Evolutionary conservation across 73 alveolate genomes (phyloP).

Genomic region (Tetrahymena borealis): DNA sequence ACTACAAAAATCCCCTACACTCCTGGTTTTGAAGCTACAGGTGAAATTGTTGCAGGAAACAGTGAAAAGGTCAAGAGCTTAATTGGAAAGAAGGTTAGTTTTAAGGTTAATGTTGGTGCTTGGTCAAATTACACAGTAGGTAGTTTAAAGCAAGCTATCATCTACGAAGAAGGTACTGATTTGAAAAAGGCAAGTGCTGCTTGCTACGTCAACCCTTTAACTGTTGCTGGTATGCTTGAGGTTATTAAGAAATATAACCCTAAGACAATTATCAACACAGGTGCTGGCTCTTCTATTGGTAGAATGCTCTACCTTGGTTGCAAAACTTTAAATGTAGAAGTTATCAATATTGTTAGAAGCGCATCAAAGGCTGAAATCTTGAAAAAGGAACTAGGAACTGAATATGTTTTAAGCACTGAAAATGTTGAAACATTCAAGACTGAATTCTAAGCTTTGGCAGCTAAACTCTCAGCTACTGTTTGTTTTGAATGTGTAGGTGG

Average conservation of each 20-base stretch:
- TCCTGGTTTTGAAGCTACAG: not conserved
- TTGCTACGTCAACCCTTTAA: not conserved
- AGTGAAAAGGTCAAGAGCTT: not conserved
- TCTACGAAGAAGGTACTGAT: not conserved
- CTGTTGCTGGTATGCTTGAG: not conserved
- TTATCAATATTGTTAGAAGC: not conserved
- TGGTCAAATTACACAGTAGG: not conserved
- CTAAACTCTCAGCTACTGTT: not conserved
- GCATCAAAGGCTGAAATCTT: not conserved
- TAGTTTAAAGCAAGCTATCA: not conserved
- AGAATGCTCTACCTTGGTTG: not conserved
- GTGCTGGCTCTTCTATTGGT: not conserved
- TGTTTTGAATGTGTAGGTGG: not conserved
- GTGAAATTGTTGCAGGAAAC: not conserved
- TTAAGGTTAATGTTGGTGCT: not conserved
- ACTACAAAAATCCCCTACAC: not conserved
- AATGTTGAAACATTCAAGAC: not conserved
- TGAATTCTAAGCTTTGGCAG: not conserved
- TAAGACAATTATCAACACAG: not conserved
- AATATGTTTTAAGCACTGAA: not conserved
- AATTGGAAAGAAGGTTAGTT: not conserved
- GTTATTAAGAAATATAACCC: not conserved
- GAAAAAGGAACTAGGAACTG: not conserved
- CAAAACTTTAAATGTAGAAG: not conserved
- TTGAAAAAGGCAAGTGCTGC: not conserved